Evolutionary conservation across 306 rosid genomes (phyloP).

Genomic region (Alnus rubra): DNA sequence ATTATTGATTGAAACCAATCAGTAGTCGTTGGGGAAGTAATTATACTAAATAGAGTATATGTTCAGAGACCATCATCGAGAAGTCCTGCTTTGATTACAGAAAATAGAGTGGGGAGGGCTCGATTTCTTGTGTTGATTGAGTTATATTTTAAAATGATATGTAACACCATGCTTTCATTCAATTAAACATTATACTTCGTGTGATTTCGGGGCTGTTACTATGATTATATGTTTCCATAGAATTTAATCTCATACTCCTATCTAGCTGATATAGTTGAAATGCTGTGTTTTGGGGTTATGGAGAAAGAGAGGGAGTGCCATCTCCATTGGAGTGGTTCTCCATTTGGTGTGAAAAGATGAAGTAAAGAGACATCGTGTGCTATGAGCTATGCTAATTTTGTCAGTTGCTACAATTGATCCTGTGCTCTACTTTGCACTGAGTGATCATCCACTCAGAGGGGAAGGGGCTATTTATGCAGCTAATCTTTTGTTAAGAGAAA

Average conservation of each 20-base stretch:
- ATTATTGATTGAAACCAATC: constrained; percentile 9
- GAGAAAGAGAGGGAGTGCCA: neutral
- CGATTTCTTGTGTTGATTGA: neutral
- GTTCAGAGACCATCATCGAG: neutral
- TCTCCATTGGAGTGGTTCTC: neutral
- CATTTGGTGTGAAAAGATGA: neutral
- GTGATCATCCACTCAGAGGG: neutral
- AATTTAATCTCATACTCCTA: neutral
- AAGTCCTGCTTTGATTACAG: neutral
- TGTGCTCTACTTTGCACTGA: neutral
- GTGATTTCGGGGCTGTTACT: neutral
- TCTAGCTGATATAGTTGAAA: neutral
- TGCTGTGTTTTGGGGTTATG: neutral
- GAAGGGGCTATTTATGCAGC: neutral
- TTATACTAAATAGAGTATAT: neutral
- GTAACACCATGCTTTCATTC: neutral
- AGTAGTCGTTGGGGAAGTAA: neutral
- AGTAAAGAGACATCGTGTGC: neutral
- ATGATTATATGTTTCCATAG: neutral
- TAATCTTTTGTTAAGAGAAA: neutral
- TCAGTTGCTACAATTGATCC: neutral
- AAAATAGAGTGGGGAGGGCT: neutral
- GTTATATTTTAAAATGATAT: neutral
- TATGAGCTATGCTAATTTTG: neutral
- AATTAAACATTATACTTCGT: neutral